Evolutionary conservation across 345 rosid genomes (phyloP).

Genomic region (Microthlaspi erraticum): DNA sequence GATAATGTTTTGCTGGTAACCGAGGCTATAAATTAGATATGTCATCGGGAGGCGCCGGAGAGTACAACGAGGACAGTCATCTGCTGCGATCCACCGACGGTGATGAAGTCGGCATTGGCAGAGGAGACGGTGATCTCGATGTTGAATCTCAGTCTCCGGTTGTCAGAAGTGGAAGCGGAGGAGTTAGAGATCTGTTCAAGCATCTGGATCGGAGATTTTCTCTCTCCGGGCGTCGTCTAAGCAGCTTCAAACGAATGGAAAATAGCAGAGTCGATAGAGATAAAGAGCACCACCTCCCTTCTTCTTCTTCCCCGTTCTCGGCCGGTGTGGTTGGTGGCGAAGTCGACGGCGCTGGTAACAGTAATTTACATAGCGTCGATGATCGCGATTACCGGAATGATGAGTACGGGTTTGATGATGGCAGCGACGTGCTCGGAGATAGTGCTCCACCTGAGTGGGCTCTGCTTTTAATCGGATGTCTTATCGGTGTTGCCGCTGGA

Average conservation of each 20-base stretch:
- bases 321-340: conserved; percentile 7
- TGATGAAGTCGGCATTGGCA: conserved; percentile 10
- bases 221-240: conserved; percentile 57
- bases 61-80: conserved; percentile 49
- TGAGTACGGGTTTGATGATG: conserved; percentile 45
- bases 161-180: conserved; percentile 32
- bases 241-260: conserved; percentile 58
- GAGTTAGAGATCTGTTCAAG: conserved; percentile 63
- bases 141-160: conserved; percentile 51
- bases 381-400: conserved; percentile 36
- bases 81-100: conserved; percentile 48
- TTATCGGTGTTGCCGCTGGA: conserved; percentile 91
- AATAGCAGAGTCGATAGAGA: conserved; percentile 51
- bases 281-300: conserved; percentile 42
- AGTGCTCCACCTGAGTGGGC: conserved; percentile 98
- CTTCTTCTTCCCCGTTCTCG: conserved; percentile 42
- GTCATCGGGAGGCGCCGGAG: conserved; percentile 47
- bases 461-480: conserved; percentile 84
- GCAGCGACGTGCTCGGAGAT: conserved; percentile 57
- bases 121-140: conserved; percentile 34
- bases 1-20: conserved; percentile 24
- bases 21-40: conserved; percentile 23
- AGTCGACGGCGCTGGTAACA: conserved; percentile 14
- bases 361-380: conserved; percentile 35
- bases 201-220: conserved; percentile 70